Base-by-base conservation (phyloP, 192 early-diverging fungal genomes). In the Geranomyces variabilis region DNA sequence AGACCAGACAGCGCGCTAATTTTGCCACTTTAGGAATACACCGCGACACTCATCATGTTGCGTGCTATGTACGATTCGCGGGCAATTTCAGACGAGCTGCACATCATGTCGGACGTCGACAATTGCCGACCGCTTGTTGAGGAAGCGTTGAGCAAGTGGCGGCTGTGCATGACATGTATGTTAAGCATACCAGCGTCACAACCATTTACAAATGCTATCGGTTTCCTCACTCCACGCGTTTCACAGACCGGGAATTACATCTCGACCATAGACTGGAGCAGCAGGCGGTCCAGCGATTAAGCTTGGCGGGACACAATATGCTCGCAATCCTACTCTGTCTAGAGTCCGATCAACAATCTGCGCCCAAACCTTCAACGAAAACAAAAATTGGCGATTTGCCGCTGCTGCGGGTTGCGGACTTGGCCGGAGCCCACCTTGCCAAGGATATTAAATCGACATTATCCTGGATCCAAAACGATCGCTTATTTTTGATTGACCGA, bases 141-240 rank as follows among this genome's bases (percentile, higher is more conserved):
- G 4, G 30, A 19, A 19, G 31, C 58, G 7, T 30, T 60, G 28
- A 29, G 31, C 17, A 17, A 60, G 8, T 29, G 19, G 22, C 58
- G 58, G 28, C 22, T 60, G 58, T 60, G 58, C 58, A 2, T 60
- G 14, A 26, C 58, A 31, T 60, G 58, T 60, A 60, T 31, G 58
- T 57, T n/a, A n/a, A n/a, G n/a, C n/a, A n/a, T n/a, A n/a, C n/a
- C n/a, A n/a, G n/a, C n/a, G n/a, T n/a, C n/a, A n/a, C n/a, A n/a
- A n/a, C n/a, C n/a, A n/a, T n/a, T n/a, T n/a, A n/a, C n/a, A n/a
- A n/a, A n/a, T n/a, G n/a, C n/a, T n/a, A n/a, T n/a, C n/a, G n/a
- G n/a, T 53, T 41, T 10, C 22, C 58, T 33, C 58, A 26, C 58
- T 19, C 6, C 2, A 33, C 6, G 5, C 17, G 58, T 17, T 24